These are phyloP conservation scores for Naganishia antarctica DNA, from an alignment of 768 basidiomycete species.

Conservation along the genomic window DNA sequence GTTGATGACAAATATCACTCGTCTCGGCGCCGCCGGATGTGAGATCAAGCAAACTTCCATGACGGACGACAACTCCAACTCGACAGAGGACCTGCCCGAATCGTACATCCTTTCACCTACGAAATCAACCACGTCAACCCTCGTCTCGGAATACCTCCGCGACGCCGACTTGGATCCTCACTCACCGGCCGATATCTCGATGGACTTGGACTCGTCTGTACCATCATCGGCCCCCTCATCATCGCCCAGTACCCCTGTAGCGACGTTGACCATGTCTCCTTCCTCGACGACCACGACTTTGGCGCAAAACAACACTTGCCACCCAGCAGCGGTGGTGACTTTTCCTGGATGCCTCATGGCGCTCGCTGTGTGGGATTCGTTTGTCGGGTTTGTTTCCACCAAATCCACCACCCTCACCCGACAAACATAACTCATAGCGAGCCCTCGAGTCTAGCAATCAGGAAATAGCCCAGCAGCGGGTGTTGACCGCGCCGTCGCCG, in stretches of 20 bases:
- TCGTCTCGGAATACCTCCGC: conserved; percentile 16
- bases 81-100: background rate
- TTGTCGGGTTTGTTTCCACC: background rate
- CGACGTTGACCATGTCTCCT: background rate
- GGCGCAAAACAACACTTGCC: conserved; percentile 22
- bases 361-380: background rate
- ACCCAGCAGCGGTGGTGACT: conserved; percentile 29
- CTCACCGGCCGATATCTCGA: background rate
- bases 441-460: background rate
- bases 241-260: background rate
- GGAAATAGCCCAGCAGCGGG: conserved; percentile 22
- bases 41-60: background rate
- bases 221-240: background rate
- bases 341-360: background rate
- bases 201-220: background rate
- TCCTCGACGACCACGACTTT: background rate
- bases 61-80: background rate
- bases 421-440: background rate
- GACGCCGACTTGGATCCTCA: background rate
- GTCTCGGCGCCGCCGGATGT: background rate
- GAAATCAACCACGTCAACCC: conserved; percentile 11
- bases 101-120: background rate
- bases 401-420: conserved; percentile 21
- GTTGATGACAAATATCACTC: conserved; percentile 7
- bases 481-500: background rate